Evolutionary conservation across 148 eudicot genomes (phyloP).

Genomic region (Camellia granthamiana): DNA sequence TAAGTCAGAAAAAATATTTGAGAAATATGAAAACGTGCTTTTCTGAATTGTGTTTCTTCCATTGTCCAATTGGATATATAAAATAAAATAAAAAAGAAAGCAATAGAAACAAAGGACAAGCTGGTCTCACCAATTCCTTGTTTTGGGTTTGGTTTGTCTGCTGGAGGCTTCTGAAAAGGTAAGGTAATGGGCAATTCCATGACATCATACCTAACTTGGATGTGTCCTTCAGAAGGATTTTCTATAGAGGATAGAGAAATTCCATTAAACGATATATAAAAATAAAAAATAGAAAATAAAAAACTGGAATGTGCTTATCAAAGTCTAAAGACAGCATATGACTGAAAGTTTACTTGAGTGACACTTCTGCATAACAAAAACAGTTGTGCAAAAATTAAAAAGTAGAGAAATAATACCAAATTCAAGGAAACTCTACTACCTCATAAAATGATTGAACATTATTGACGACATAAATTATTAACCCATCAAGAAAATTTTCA

Average conservation of each 20-base stretch:
- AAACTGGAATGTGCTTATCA: neutral
- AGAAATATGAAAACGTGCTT: neutral
- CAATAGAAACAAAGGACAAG: slow-evolving; percentile 6
- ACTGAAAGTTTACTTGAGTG: neutral
- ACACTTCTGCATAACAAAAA: neutral
- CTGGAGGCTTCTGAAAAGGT: slow-evolving; percentile 86
- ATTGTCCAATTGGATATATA: neutral
- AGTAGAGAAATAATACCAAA: neutral
- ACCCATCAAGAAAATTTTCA: neutral
- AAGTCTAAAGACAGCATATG: neutral
- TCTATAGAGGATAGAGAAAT: slow-evolving; percentile 25
- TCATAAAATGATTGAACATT: neutral
- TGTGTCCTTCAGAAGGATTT: slow-evolving; percentile 52
- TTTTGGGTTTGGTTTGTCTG: slow-evolving; percentile 91
- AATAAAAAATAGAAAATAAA: neutral
- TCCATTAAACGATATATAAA: neutral
- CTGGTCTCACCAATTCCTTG: slow-evolving; percentile 83
- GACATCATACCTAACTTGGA: slow-evolving; percentile 78
- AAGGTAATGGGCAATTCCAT: slow-evolving; percentile 74
- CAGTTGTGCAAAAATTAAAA: neutral
- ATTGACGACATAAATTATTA: neutral
- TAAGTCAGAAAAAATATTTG: neutral
- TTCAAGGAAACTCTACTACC: slow-evolving; percentile 4
- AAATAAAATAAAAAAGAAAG: neutral
- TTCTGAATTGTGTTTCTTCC: neutral